Evolutionary conservation across 2,329 filamentous ascomycete genomes (phyloP), one percentile per base, ranked within the genome.

Genomic region (Apiospora marii): DNA sequence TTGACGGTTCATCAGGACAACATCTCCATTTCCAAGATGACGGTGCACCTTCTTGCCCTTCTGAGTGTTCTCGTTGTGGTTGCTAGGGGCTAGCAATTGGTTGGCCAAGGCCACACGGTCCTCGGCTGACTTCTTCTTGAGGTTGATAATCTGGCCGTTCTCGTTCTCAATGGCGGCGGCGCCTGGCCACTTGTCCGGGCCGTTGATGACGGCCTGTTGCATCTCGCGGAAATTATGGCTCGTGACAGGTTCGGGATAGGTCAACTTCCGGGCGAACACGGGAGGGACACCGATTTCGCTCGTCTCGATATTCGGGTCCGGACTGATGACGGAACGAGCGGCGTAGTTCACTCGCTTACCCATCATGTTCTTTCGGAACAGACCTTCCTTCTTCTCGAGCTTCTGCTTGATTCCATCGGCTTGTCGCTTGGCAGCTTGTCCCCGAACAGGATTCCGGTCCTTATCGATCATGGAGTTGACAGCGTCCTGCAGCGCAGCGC

Each of bases 321-420:
- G 96, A 13, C 96, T 98, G 78, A 99, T 99, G 81, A 99, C 96
- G 88, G 94, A 97, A 82, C 96, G 93, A 49, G 96, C 96, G 69
- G 96, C 96, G 81, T 96, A 98, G 83, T 99, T 98, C 84, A 99
- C 96, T 86, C 96, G 95, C 87, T 99, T 99, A 74, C 96, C 96
- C 96, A 99, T 99, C 96, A 99, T 98, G 84, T 99, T 98, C 87
- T 98, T 98, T 78, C 96, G 90, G 87, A 99, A 99, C 43, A 99
- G 88, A 76, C 96, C 96, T 80, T 99, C 97, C 84, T 99, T 99
- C 87, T 99, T 99, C 84, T 99, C 96, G 41, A 99, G 88, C 80
- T 95, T 93, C 81, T 99, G 96, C 84, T 99, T 99, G 84, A 99
- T 97, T 77, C 97, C 96, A 75, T 98, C 95, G 74, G 97, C 94